A percentile compares a stretch with the other conserved stretches of the same genome.
Conservation (phyloP, 495 filamentous ascomycete genomes). For the Cercophora scortea region DNA sequence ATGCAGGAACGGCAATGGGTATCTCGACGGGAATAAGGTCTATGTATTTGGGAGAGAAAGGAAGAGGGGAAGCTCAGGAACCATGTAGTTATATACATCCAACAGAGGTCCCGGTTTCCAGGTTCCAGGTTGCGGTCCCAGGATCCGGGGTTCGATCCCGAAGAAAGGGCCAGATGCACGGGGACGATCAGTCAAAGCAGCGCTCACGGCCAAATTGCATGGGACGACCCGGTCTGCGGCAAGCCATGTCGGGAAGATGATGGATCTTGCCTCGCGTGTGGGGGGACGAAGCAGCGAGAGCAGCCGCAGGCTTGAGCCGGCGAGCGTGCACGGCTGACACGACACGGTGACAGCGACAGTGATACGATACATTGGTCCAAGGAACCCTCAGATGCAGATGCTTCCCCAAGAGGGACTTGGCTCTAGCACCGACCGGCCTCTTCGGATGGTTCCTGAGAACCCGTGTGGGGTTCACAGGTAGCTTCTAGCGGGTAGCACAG, state of each 20-base stretch:
- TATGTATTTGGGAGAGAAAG: not conserved
- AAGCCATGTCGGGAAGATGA: slow-evolving; percentile 18
- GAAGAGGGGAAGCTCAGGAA: not conserved
- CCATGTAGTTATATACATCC: not conserved
- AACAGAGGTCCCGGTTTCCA: not conserved
- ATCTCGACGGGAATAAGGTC: slow-evolving; percentile 5
- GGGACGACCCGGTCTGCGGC: slow-evolving; percentile 15
- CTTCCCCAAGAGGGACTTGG: too few relatives aligned
- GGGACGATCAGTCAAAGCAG: not conserved
- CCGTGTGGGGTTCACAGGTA: too few relatives aligned
- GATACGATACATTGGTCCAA: too few relatives aligned
- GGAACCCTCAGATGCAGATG: too few relatives aligned
- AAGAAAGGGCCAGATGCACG: slow-evolving; percentile 7
- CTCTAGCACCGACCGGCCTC: too few relatives aligned
- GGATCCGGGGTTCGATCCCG: slow-evolving; percentile 17
- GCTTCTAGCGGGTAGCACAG: too few relatives aligned
- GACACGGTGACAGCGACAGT: too few relatives aligned
- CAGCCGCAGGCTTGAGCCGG: too few relatives aligned
- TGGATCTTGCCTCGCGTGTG: not conserved
- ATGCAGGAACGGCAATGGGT: slow-evolving; percentile 7
- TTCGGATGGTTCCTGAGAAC: too few relatives aligned
- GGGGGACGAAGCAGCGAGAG: not conserved
- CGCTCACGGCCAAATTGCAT: not conserved
- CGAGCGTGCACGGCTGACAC: too few relatives aligned
- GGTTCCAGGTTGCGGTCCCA: slow-evolving; percentile 4